These are phyloP conservation scores for Thyridium curvatum DNA, from an alignment of 2,329 filamentous ascomycete genomes.

Conservation along the genomic window DNA sequence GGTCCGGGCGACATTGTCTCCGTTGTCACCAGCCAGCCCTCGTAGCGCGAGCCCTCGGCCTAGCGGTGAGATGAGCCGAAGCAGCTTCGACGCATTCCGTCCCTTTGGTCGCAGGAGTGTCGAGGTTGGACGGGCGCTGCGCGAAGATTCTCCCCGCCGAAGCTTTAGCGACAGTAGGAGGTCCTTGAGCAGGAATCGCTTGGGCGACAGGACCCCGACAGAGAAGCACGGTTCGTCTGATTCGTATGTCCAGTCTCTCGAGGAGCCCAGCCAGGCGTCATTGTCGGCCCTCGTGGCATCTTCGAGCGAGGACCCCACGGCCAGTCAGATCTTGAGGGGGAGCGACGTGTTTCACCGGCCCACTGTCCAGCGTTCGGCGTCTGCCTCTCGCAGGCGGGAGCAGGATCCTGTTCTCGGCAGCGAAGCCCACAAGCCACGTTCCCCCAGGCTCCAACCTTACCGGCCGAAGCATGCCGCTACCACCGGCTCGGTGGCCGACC, in stretches of 20 bases:
- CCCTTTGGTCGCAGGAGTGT: conserved; percentile 42
- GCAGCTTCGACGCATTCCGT: conserved; percentile 48
- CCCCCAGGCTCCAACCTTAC: conserved; percentile 1
- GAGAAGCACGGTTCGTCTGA: conserved; percentile 61
- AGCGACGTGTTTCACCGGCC: conserved; percentile 86
- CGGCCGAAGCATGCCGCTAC: conserved; percentile 26
- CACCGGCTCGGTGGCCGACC: conserved; percentile 28
- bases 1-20: conserved; percentile 56
- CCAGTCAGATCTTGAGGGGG: conserved; percentile 81
- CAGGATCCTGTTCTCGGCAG: conserved; percentile 2
- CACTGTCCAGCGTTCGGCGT: conserved; percentile 51
- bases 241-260: conserved; percentile 68
- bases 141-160: conserved; percentile 40
- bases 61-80: conserved; percentile 45
- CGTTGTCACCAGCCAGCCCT: conserved; percentile 37
- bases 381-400: conserved; percentile 22
- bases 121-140: conserved; percentile 39
- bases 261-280: conserved; percentile 54
- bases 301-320: conserved; percentile 71
- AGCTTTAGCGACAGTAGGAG: conserved; percentile 58
- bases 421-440: background rate
- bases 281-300: conserved; percentile 64
- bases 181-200: conserved; percentile 42
- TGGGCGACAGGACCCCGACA: conserved; percentile 32
- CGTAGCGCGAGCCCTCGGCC: conserved; percentile 44